Conservation (phyloP, 495 filamentous ascomycete species). For the Penicillium turbatum region DNA sequence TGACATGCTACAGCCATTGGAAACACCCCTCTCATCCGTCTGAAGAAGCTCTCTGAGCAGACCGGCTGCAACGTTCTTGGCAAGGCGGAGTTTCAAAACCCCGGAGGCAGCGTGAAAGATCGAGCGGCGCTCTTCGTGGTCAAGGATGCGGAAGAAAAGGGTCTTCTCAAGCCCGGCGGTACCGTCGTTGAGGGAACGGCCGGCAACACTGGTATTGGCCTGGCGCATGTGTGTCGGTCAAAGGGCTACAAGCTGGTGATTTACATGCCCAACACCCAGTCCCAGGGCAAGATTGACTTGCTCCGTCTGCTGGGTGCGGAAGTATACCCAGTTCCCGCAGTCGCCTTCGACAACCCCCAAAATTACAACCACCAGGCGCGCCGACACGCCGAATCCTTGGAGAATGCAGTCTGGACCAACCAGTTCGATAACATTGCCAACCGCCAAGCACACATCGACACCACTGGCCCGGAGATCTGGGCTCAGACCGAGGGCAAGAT, state of each 20-base stretch:
- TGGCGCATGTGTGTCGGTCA: slow-evolving; percentile 92
- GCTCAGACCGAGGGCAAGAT: slow-evolving; percentile 81
- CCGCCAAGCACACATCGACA: slow-evolving; percentile 90
- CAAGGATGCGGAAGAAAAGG: slow-evolving; percentile 85
- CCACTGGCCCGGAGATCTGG: slow-evolving; percentile 97
- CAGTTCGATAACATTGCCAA: slow-evolving; percentile 98
- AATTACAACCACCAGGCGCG: slow-evolving; percentile 98
- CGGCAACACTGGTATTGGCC: slow-evolving; percentile 95
- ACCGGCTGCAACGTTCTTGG: slow-evolving; percentile 94
- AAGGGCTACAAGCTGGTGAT: slow-evolving; percentile 94
- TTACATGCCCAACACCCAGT: slow-evolving; percentile 99
- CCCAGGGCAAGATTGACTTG: slow-evolving; percentile 94
- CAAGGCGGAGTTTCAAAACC: slow-evolving; percentile 98
- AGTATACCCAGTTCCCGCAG: slow-evolving; percentile 95
- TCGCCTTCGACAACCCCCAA: slow-evolving; percentile 90
- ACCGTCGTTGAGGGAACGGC: slow-evolving; percentile 97
- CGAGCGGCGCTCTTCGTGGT: slow-evolving; percentile 92
- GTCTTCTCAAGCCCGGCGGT: slow-evolving; percentile 75
- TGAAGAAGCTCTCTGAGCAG: slow-evolving; percentile 82
- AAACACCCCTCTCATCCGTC: slow-evolving; percentile 89
- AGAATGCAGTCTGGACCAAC: slow-evolving; percentile 97
- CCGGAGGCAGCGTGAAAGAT: slow-evolving; percentile 94
- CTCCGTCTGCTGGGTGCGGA: slow-evolving; percentile 90
- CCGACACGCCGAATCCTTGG: slow-evolving; percentile 76
- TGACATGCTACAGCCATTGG: slow-evolving; percentile 69